These are phyloP conservation scores for Epichloe hybrida DNA, from an alignment of 2,329 filamentous ascomycete genomes.

Conservation along the genomic window DNA sequence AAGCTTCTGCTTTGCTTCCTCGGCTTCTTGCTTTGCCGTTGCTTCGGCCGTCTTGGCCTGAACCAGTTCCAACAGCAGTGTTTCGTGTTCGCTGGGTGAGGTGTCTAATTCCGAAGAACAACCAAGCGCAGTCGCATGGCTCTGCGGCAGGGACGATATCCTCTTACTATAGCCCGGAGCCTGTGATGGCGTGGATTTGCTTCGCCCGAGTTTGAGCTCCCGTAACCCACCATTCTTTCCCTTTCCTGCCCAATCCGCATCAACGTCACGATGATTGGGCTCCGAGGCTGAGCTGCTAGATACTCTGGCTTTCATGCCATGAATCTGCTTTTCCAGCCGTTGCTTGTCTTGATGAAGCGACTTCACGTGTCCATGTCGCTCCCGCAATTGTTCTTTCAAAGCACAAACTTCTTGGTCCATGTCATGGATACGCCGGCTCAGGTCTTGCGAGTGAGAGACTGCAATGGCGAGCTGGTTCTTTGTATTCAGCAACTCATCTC, in stretches of 20 bases:
- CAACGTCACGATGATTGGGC: constrained; percentile 14
- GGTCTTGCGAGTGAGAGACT: constrained; percentile 53
- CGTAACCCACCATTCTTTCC: constrained; percentile 50
- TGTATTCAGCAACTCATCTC: constrained; percentile 59
- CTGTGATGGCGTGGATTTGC: constrained; percentile 48
- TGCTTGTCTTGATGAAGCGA: constrained; percentile 73
- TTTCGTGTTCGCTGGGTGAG: constrained; percentile 44
- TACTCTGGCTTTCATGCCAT: constrained; percentile 49
- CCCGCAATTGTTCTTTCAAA: constrained; percentile 63
- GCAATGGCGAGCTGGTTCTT: constrained; percentile 74
- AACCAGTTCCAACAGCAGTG: constrained; percentile 65
- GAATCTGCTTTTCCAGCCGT: constrained; percentile 65
- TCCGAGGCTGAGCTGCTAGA: constrained; percentile 28
- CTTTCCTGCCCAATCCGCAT: constrained; percentile 20
- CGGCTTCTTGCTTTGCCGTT: constrained; percentile 71
- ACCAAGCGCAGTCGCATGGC: constrained; percentile 15
- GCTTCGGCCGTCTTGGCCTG: constrained; percentile 86
- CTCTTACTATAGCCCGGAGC: constrained; percentile 37
- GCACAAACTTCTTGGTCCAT: constrained; percentile 55
- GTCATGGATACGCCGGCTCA: constrained; percentile 61
- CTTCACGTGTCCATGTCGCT: constrained; percentile 66
- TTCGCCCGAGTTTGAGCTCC: constrained; percentile 71
- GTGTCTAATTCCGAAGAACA: constrained; percentile 21
- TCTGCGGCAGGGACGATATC: constrained; percentile 33
- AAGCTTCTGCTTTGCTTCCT: constrained; percentile 68